Conservation (phyloP, 2,329 filamentous ascomycete species). For the Pseudogymnoascus sp. region DNA sequence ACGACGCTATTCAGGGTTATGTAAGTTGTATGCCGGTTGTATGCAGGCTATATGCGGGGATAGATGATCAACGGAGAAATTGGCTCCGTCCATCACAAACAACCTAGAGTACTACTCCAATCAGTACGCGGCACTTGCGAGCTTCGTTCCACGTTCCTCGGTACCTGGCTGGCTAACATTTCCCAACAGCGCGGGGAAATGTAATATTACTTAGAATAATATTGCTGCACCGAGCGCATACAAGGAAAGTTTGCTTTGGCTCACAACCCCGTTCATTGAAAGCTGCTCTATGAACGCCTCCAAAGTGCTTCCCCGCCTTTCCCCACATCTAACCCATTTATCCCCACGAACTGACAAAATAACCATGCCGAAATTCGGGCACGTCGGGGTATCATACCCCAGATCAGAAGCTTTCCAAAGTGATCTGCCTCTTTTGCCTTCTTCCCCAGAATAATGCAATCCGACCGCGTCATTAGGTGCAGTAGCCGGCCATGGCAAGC, state of each 20-base stretch:
- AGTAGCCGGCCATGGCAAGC: background rate
- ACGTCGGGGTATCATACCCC: background rate
- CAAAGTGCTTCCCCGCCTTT: conserved; percentile 1
- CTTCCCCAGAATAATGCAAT: background rate
- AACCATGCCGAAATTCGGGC: background rate
- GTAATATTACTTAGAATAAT: background rate
- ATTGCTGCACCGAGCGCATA: background rate
- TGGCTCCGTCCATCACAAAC: background rate
- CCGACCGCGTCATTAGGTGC: background rate
- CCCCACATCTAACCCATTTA: background rate
- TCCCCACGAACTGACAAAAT: background rate
- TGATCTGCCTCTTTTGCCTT: background rate
- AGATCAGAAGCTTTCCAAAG: background rate
- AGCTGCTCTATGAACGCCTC: background rate
- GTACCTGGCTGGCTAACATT: background rate
- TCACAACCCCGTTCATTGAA: background rate
- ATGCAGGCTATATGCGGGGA: background rate
- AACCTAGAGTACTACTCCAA: background rate
- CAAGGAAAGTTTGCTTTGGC: background rate
- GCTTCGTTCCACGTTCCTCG: background rate
- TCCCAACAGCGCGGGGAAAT: background rate
- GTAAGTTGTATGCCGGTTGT: background rate
- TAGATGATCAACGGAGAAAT: background rate
- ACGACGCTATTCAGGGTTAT: background rate
- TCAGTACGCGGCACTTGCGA: background rate